phyloP scores from a whole-genome alignment of 1,284 basidiomycete species.

The Boletus sp. region DNA sequence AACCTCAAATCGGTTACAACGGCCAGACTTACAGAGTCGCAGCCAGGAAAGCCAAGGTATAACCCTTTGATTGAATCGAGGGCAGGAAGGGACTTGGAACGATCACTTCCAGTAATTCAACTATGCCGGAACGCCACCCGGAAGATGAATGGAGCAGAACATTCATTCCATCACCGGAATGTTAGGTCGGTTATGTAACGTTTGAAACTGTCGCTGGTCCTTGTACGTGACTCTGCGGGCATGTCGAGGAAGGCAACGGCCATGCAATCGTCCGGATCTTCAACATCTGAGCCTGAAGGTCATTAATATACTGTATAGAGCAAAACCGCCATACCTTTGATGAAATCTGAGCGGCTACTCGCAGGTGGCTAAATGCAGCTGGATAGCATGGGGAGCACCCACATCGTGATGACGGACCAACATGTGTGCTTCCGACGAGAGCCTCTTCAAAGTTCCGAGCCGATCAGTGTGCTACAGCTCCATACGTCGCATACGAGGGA shows the following conservation, averaged over 20 bases:
- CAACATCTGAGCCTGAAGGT: slow-evolving; percentile 5
- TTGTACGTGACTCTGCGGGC: background rate
- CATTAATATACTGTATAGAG: slow-evolving; percentile 16
- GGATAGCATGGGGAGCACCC: too few species aligned
- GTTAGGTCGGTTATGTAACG: slow-evolving; percentile 9
- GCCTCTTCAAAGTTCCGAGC: background rate
- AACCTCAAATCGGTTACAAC: slow-evolving; percentile 12
- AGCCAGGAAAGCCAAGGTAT: background rate
- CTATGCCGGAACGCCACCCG: slow-evolving; percentile 6
- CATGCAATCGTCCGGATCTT: slow-evolving; percentile 22
- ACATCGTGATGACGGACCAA: too few species aligned
- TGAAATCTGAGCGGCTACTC: slow-evolving; percentile 5
- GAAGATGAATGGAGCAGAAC: background rate
- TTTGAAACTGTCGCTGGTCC: background rate
- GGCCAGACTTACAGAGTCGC: background rate
- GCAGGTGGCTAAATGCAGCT: background rate
- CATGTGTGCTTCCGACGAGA: background rate
- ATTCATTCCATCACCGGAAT: slow-evolving; percentile 4
- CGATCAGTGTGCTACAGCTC: too few species aligned
- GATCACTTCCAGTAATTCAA: slow-evolving; percentile 4
- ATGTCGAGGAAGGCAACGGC: background rate
- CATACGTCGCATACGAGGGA: background rate
- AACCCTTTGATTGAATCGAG: background rate
- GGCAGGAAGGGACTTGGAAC: background rate
- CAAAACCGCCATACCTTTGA: background rate